These are phyloP conservation scores for Cutaneotrichosporon mucoides DNA, from an alignment of 1,284 basidiomycete genomes.

Conservation along the genomic window DNA sequence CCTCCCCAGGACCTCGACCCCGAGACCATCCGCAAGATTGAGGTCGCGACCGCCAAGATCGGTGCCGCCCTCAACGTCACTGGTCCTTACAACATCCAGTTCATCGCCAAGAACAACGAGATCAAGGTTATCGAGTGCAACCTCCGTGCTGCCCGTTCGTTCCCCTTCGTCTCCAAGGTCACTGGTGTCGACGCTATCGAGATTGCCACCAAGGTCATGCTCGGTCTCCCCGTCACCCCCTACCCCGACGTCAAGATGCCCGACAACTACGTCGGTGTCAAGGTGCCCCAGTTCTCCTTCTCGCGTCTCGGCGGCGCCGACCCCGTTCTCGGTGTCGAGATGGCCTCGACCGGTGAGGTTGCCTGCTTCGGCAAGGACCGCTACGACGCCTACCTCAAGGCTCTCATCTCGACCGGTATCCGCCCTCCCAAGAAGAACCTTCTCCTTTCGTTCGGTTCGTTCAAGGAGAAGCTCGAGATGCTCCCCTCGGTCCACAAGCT, in stretches of 20 bases:
- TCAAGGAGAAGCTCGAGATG: conserved; percentile 96
- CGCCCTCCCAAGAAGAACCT: conserved; percentile 68
- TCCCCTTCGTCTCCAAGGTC: conserved; percentile 99
- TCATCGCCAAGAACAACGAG: conserved; percentile 99
- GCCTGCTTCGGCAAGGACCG: conserved; percentile 97
- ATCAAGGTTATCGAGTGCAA: conserved; percentile 99
- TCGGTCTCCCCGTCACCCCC: conserved; percentile 78
- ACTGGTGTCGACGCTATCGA: conserved; percentile 97
- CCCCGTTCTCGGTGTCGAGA: conserved; percentile 97
- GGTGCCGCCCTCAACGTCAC: conserved; percentile 97
- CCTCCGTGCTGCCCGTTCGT: conserved; percentile 92
- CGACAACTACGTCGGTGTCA: conserved; percentile 91
- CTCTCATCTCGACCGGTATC: conserved; percentile 92
- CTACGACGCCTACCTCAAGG: conserved; percentile 98
- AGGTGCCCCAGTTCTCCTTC: conserved; percentile 98
- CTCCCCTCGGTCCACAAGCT: conserved; percentile 94
- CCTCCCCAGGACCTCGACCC: conserved; percentile 98
- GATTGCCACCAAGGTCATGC: conserved; percentile 98
- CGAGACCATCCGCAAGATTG: conserved; percentile 90
- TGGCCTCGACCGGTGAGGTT: conserved; percentile 99
- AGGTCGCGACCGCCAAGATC: conserved; percentile 95
- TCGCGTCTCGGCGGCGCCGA: conserved; percentile 92
- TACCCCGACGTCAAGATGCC: conserved; percentile 87
- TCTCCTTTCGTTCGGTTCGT: conserved; percentile 63
- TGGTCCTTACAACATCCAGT: conserved; percentile 98